Evolutionary conservation across 495 filamentous ascomycete species (phyloP), one percentile per base, ranked within the genome.

Genomic region (Umbilicaria muhlenbergii): DNA sequence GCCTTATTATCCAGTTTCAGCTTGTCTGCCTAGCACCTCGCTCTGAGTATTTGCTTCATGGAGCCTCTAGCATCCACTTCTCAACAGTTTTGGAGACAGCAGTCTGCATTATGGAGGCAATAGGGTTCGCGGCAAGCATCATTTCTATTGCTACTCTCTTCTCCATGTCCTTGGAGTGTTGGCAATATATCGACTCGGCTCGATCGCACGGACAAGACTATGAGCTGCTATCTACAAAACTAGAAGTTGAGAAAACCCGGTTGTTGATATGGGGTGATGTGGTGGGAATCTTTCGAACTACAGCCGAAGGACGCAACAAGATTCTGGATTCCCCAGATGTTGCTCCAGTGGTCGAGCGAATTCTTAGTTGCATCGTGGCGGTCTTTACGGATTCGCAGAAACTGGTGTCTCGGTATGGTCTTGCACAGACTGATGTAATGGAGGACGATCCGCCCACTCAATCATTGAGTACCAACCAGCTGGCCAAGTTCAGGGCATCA

Each of bases 231-330:
- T 15, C 46, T n/a, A 43, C 47, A 6, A 50, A 51, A 31, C 44
- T 53, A 5, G 42, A 45, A 33, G 15, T 56, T 12, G 46, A 51
- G 12, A 53, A 51, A 39, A 36, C 47, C 8, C 24, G 44, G 3
- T 37, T 56, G 3, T 44, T 47, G 15, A 33, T 48, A n/a, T 56
- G 53, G 53, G 51, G 51, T 13, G 39, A 56, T 31, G 14, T 32
- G 13, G 19, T 53, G 17, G 41, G 44, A 7, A 14, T 53, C 5
- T 34, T 51, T 5, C 11, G 15, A 17, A 31, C 36, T 3, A 14
- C 3, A 16, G 32, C 11, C 39, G 17, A 39, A 35, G 18, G 39
- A 13, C 16, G 36, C 7, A 7, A 36, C 34, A 36, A 21, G 2
- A 37, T 11, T 17, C 7, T 35, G 13, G 41, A 43, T 35, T 21